Base-by-base conservation (phyloP, 2,329 filamentous ascomycete genomes). In the Didymella sp. region DNA sequence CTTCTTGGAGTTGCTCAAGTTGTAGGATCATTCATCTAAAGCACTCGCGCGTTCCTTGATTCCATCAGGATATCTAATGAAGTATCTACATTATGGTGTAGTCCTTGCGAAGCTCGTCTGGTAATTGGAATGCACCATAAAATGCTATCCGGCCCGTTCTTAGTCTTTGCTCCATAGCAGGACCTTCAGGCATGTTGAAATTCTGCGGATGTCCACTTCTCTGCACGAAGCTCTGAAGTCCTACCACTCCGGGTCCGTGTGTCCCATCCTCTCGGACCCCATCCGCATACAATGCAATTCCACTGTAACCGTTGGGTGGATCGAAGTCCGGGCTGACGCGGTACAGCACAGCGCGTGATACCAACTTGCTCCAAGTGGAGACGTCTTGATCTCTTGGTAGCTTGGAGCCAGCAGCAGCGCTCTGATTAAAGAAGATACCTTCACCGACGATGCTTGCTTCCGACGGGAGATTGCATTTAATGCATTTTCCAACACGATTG, bases 201-300 rank as follows among this genome's bases (percentile, higher is more conserved):
- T 52, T 27, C 8, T 63, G 25, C 67, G 64, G 19, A 60, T 49
- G 25, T 60, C 51, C 60, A 41, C 52, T 51, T 6, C 51, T 27
- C 41, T 69, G 66, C 4, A 64, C 64, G 38, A 69, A 69, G 38
- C 59, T 63, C 42, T 67, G 64, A 28, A 69, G 66, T 4, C 63
- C 64, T 5, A 64, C 58, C 8, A 67, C 46, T n/a, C 60, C 63
- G 1, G 58, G 56, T 6, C 64, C 63, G 7, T 52, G 19, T 4
- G 53, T 62, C 0, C 63, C 61, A 49, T 69, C 62, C 24, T 69
- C 58, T 25, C 61, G 56, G 6, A 40, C 31, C 0, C 65, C 63
- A 25, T 68, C 50, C 1, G 59, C 59, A 33, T 64, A 67, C 2
- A 69, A 33, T 13, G 64, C 67, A 19, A 61, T 54, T 3, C 67